These are phyloP conservation scores for Pilobolus umbonatus DNA, from an alignment of 192 early-diverging fungal species.

Conservation along the genomic window DNA sequence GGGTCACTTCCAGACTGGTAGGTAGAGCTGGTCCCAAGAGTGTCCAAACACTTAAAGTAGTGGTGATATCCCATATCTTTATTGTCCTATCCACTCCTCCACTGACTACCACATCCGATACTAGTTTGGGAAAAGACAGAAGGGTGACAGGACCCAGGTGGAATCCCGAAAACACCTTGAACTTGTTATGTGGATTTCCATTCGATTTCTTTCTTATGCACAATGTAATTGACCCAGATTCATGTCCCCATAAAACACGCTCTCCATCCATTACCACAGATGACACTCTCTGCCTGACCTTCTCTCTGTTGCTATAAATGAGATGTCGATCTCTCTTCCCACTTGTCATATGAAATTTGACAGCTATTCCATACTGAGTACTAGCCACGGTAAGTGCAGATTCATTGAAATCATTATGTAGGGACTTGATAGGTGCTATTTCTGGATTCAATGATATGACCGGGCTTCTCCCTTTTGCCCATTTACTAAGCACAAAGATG, in stretches of 20 bases:
- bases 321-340: slow-evolving; percentile 58
- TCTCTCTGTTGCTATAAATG: slow-evolving; percentile 44
- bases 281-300: slow-evolving; percentile 31
- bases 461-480: slow-evolving; percentile 46
- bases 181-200: slow-evolving; percentile 9
- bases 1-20: background rate
- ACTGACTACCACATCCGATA: slow-evolving; percentile 34
- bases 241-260: slow-evolving; percentile 55
- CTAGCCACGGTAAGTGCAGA: slow-evolving; percentile 51
- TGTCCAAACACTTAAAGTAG: slow-evolving; percentile 30
- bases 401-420: slow-evolving; percentile 46
- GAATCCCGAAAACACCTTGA: slow-evolving; percentile 48
- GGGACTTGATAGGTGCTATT: slow-evolving; percentile 45
- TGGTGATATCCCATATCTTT: slow-evolving; percentile 47
- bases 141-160: slow-evolving; percentile 50
- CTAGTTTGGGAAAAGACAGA: slow-evolving; percentile 11
- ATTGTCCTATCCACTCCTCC: slow-evolving; percentile 48
- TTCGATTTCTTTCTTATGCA: slow-evolving; percentile 40
- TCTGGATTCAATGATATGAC: slow-evolving; percentile 50
- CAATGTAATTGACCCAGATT: slow-evolving; percentile 47
- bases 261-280: slow-evolving; percentile 54
- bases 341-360: slow-evolving; percentile 49
- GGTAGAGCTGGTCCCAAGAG: slow-evolving; percentile 14
- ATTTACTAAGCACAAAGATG: slow-evolving; percentile 25
- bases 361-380: slow-evolving; percentile 46